phyloP scores from a whole-genome alignment of 768 basidiomycete genomes.

The Lentinula sp. region DNA sequence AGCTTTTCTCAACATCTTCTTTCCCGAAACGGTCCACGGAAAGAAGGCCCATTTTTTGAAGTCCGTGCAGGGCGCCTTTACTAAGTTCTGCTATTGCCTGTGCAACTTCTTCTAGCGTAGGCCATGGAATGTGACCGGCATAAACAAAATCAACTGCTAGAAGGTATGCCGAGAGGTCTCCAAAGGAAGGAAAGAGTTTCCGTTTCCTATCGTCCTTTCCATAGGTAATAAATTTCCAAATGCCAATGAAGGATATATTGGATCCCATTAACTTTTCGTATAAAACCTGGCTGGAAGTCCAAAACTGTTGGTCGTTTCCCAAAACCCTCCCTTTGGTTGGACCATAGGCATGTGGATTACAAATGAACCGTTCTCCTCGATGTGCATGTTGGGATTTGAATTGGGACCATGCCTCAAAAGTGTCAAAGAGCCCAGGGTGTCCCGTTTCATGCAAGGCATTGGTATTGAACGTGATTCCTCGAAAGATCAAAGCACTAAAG shows the following conservation, averaged over 20 bases:
- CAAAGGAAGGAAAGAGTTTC: neutral
- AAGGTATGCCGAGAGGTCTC: neutral
- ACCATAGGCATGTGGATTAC: neutral
- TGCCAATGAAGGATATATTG: neutral
- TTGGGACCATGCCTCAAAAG: neutral
- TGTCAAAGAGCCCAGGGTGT: neutral
- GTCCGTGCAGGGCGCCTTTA: no score
- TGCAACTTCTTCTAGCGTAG: no score
- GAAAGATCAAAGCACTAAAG: no score
- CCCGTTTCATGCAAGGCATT: neutral
- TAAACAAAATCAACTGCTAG: neutral
- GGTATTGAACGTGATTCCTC: neutral
- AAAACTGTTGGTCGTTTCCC: neutral
- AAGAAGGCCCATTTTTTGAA: no score
- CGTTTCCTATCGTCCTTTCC: neutral
- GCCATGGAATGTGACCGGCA: no score
- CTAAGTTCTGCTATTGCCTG: no score
- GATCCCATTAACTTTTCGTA: neutral
- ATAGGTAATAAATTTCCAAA: neutral
- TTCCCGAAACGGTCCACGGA: no score
- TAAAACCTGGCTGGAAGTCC: neutral
- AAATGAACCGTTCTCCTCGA: neutral
- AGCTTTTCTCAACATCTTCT: no score
- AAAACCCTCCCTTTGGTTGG: neutral
- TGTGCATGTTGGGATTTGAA: neutral